Evolutionary conservation across 2,329 filamentous ascomycete genomes (phyloP).

Genomic region (Sphaerulina vaccinii): DNA sequence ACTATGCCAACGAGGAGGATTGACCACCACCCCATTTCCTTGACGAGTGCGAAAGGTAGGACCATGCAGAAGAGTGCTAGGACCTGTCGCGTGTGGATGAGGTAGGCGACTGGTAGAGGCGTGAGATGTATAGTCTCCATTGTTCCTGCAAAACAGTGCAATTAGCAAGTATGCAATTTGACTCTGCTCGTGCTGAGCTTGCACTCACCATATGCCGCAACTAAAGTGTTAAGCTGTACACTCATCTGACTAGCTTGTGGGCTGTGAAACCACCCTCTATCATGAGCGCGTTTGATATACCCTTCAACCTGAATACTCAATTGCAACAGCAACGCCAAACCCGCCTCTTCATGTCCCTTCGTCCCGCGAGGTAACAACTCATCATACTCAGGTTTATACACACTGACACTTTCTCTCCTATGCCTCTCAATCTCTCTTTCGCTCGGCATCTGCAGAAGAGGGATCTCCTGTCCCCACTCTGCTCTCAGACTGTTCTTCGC

Average conservation of each 20-base stretch:
- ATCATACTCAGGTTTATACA: conserved; percentile 37
- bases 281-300: conserved; percentile 58
- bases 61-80: conserved; percentile 61
- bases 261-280: conserved; percentile 59
- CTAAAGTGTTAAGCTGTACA: conserved; percentile 56
- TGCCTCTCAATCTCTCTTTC: conserved; percentile 29
- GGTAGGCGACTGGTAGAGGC: conserved; percentile 62
- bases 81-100: conserved; percentile 66
- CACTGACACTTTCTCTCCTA: conserved; percentile 32
- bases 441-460: conserved; percentile 26
- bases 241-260: conserved; percentile 60
- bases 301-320: conserved; percentile 59
- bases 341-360: conserved; percentile 54
- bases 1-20: conserved; percentile 60
- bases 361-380: conserved; percentile 37
- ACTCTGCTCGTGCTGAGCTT: too few species aligned
- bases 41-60: conserved; percentile 62
- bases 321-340: conserved; percentile 60
- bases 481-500: conserved; percentile 64
- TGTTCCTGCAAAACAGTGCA: too few species aligned
- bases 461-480: conserved; percentile 56
- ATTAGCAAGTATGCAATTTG: too few species aligned
- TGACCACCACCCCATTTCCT: conserved; percentile 63
- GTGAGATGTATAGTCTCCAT: conserved; percentile 68
- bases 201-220: conserved; percentile 60